Evolutionary conservation across 169 alveolate genomes (phyloP).

Genomic region (Plasmodium cynomolgi): DNA sequence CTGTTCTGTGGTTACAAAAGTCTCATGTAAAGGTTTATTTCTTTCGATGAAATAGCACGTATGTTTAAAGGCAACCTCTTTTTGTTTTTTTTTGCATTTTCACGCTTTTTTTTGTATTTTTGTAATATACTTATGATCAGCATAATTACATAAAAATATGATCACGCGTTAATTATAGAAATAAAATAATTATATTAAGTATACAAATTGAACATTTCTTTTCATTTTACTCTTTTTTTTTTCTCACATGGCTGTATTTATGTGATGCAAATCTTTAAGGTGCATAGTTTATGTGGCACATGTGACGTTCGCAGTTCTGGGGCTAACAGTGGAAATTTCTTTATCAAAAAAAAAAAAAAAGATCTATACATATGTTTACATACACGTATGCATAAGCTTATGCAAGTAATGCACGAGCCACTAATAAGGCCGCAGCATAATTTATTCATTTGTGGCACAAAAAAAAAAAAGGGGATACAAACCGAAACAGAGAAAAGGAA

Average conservation of each 20-base stretch:
- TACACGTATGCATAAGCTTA: background rate
- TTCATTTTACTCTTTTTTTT: background rate
- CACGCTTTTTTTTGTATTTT: background rate
- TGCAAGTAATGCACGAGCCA: background rate
- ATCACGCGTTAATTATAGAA: background rate
- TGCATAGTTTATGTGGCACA: background rate
- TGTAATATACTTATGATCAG: background rate
- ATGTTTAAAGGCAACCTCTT: background rate
- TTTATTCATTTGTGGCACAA: background rate
- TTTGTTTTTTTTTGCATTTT: slow-evolving; percentile 13
- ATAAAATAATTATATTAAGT: background rate
- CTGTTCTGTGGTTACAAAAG: background rate
- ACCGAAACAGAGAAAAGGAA: background rate
- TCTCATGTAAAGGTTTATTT: background rate
- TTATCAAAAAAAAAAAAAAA: background rate
- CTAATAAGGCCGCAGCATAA: background rate
- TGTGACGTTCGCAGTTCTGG: background rate
- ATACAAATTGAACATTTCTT: background rate
- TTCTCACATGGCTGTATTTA: background rate
- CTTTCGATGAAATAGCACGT: background rate
- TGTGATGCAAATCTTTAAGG: background rate
- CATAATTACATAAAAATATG: background rate
- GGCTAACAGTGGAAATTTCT: background rate
- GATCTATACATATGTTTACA: background rate
- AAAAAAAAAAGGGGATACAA: background rate